Evolutionary conservation across 805 yeast genomes (phyloP), one percentile per base, ranked within the genome.

Genomic region (Pichia phayaonensis): DNA sequence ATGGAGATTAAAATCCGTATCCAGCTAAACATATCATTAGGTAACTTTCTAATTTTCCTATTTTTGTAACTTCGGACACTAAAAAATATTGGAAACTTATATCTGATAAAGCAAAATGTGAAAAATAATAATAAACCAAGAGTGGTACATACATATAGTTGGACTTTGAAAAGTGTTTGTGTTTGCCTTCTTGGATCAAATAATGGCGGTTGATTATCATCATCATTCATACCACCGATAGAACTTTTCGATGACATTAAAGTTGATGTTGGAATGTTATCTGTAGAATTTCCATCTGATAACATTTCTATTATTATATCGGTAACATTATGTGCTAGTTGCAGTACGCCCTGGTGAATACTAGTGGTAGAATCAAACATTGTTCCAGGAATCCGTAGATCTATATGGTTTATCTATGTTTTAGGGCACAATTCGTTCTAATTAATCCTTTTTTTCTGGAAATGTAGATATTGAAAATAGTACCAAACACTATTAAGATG

Each of bases 151-250:
- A 80, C 67, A 51, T 69, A 66, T 45, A 80, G 63, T 59, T 80
- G 85, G 15, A 80, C 76, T 45, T 71, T 72, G 63, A 80, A 80
- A 46, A 80, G 80, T n/a, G 81, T 71, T 61, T 77, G 83, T 41
- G 76, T 70, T 40, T 67, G 70, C 10, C 59, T 57, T 26, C 67
- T 54, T 2, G 75, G 75, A 56, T 75, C 76, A 49, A 70, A 67
- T 23, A 69, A 66, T 21, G 75, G 73, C 7, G 73, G 68, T 31
- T 67, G 65, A 41, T 67, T 69, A 26, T 46, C 48, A 40, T 34
- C 31, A 8, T 34, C 29, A 5, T 38, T 39, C 2, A 43, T 38
- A 3, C 20, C 11, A 11, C 27, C 21, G 6, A 13, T 20, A 18
- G 20, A 12, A 21, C 11, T 12, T 7, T 38, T 20, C 10, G 8